Evolutionary conservation across 306 rosid species (phyloP).

Genomic region (Prunus davidiana): DNA sequence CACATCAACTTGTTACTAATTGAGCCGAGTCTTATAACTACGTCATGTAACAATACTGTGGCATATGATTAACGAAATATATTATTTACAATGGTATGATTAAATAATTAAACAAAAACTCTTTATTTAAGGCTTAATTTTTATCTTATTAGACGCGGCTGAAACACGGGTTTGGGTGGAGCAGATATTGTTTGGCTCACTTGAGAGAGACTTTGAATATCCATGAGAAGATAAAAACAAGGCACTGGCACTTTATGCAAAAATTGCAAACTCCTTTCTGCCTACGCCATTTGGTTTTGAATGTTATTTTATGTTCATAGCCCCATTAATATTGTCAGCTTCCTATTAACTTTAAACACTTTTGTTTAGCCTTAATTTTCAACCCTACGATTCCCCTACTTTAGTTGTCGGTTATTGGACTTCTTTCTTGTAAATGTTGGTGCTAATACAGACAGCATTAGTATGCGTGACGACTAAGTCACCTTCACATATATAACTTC

Average conservation of each 20-base stretch:
- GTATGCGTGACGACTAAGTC: neutral
- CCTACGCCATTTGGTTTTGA: neutral
- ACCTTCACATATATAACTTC: neutral
- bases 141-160: neutral
- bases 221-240: neutral
- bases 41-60: neutral
- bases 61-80: neutral
- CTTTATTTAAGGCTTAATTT: neutral
- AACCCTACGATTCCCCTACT: neutral
- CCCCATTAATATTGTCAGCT: neutral
- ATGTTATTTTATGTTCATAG: neutral
- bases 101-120: neutral
- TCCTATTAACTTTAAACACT: neutral
- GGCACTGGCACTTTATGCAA: neutral
- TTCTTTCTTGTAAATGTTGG: neutral
- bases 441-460: constrained; percentile 1
- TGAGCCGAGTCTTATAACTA: neutral
- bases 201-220: neutral
- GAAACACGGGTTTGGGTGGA: neutral
- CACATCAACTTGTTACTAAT: no score
- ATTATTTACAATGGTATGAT: neutral
- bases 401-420: neutral
- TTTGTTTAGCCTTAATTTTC: neutral
- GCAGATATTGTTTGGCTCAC: neutral
- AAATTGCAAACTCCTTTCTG: constrained; percentile 4